Conservation (phyloP, 2,329 filamentous ascomycete genomes). For the Waltergamsia citrina region DNA sequence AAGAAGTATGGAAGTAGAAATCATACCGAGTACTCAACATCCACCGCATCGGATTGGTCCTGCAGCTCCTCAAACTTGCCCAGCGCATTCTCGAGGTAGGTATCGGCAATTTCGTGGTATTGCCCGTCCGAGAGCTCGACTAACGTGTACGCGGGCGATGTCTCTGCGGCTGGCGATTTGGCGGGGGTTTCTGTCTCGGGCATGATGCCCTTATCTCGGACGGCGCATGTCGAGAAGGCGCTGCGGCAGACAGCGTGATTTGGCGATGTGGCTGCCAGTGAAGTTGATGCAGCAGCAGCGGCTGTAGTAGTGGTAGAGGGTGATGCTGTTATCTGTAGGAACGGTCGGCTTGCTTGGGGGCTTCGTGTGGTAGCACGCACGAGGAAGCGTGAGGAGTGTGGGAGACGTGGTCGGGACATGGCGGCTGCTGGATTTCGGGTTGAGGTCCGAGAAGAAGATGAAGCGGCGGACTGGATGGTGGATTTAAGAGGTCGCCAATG, state of each 20-base stretch:
- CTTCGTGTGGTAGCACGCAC: conserved; percentile 20
- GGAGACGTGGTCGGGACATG: conserved; percentile 1
- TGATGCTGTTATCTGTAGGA: conserved; percentile 8
- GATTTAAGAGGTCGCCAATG: no score
- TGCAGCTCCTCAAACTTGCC: conserved; percentile 60
- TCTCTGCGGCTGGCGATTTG: conserved; percentile 11
- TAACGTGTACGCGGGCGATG: conserved; percentile 28
- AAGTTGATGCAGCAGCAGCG: no score
- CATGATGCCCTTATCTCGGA: conserved; percentile 37
- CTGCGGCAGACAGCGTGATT: conserved; percentile 2
- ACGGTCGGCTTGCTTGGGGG: conserved; percentile 12
- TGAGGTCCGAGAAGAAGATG: no score
- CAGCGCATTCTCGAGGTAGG: conserved; percentile 55
- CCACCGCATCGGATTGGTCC: conserved; percentile 65
- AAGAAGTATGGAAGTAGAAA: not conserved
- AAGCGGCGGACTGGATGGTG: no score
- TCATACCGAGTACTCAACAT: conserved; percentile 81
- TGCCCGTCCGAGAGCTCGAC: conserved; percentile 58
- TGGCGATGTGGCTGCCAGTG: not conserved
- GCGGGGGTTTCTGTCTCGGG: conserved; percentile 48
- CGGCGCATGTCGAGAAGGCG: conserved; percentile 17
- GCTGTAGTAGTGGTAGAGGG: conserved; percentile 1
- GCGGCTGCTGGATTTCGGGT: no score
- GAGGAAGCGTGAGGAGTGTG: conserved; percentile 26
- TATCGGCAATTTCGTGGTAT: conserved; percentile 71